Percentiles rank a stretch among this genome's conserved stretches.
These are phyloP conservation scores for Leishmania tropica DNA, from an alignment of 208 protist species.

Conservation along the genomic window DNA sequence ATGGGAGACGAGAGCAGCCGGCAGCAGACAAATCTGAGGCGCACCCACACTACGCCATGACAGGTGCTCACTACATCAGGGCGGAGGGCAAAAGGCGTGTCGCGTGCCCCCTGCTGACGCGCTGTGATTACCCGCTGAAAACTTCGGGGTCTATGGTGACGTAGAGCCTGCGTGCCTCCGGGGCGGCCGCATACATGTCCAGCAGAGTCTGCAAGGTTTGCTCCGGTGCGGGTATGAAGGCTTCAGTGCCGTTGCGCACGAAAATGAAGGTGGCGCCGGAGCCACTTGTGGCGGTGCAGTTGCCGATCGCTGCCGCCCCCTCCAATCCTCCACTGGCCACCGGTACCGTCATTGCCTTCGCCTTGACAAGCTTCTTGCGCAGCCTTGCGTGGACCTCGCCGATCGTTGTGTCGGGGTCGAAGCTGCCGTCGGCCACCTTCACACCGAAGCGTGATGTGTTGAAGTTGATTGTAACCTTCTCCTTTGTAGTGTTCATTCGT, in stretches of 20 bases:
- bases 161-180: conserved; percentile 45
- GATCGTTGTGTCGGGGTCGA: conserved; percentile 56
- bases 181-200: conserved; percentile 47
- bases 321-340: background rate
- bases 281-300: conserved; percentile 1
- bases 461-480: conserved; percentile 66
- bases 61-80: background rate
- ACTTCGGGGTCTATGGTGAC: conserved; percentile 63
- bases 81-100: conserved; percentile 2
- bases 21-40: background rate
- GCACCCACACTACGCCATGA: background rate
- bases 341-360: conserved; percentile 2
- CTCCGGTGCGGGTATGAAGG: conserved; percentile 74
- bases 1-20: background rate
- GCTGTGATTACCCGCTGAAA: conserved; percentile 53
- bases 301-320: conserved; percentile 12
- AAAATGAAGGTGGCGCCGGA: conserved; percentile 53
- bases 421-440: conserved; percentile 54
- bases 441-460: conserved; percentile 50
- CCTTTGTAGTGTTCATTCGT: conserved; percentile 18
- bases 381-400: conserved; percentile 63
- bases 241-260: conserved; percentile 63
- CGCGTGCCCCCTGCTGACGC: background rate
- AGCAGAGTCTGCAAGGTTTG: conserved; percentile 61
- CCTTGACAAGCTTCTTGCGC: conserved; percentile 61